A percentile compares a stretch with the other conserved stretches of the same genome.
Conservation (phyloP, 768 basidiomycete genomes). For the Rhodocollybia butyracea region DNA sequence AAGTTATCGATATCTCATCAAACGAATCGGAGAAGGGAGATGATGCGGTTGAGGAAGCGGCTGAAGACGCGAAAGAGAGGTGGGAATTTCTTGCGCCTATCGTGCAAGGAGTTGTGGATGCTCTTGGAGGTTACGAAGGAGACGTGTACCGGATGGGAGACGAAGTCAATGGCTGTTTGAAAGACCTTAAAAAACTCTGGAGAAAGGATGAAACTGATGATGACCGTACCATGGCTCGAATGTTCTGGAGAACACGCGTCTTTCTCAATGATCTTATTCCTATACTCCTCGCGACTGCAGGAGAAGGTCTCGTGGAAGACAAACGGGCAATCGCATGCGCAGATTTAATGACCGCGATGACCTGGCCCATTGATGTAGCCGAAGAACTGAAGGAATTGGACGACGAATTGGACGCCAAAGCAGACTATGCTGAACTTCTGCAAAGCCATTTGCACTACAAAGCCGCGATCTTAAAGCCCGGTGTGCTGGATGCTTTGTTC, state of each 20-base stretch:
- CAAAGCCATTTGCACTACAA: constrained; percentile 89
- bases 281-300: constrained; percentile 78
- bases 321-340: constrained; percentile 79
- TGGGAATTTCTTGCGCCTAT: constrained; percentile 63
- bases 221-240: constrained; percentile 90
- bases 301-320: constrained; percentile 74
- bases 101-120: constrained; percentile 73
- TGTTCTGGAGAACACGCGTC: constrained; percentile 87
- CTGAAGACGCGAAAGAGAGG: constrained; percentile 29
- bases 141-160: constrained; percentile 75
- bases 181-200: constrained; percentile 95
- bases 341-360: constrained; percentile 95
- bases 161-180: constrained; percentile 78
- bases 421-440: constrained; percentile 86
- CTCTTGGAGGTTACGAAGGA: constrained; percentile 73
- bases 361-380: constrained; percentile 97
- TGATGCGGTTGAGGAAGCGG: constrained; percentile 20
- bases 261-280: constrained; percentile 86
- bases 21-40: constrained; percentile 25
- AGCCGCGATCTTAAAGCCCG: constrained; percentile 65
- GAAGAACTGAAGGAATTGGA: constrained; percentile 92
- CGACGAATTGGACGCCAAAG: constrained; percentile 72
- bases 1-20: constrained; percentile 36
- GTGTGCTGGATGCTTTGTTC: constrained; percentile 69
- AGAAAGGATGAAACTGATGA: constrained; percentile 96